phyloP scores from a whole-genome alignment of 768 basidiomycete species.

The Mycena metata region DNA sequence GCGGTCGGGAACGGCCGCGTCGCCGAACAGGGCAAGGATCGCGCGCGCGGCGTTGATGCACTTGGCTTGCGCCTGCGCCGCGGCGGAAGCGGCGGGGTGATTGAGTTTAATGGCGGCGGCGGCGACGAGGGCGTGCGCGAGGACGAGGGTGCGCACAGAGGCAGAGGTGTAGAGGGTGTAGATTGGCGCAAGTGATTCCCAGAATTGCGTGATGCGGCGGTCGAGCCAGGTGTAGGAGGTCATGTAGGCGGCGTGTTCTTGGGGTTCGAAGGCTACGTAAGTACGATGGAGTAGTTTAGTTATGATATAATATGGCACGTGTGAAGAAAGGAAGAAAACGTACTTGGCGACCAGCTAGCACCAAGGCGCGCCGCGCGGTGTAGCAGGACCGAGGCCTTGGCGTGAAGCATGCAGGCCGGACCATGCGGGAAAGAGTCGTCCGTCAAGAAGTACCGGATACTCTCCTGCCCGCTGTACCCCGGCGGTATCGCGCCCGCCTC shows the following conservation, averaged over 20 bases:
- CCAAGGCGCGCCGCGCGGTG: constrained; percentile 24
- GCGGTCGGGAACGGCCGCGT: neutral
- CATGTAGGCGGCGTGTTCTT: neutral
- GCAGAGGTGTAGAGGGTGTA: neutral
- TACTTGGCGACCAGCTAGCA: constrained; percentile 8
- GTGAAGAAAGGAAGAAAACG: neutral
- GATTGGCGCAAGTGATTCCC: constrained; percentile 19
- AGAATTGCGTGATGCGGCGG: constrained; percentile 12
- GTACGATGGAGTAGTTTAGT: neutral
- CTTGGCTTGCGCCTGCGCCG: neutral
- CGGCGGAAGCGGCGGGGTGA: neutral
- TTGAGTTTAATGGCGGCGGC: neutral
- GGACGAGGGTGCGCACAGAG: neutral
- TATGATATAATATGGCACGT: too few species aligned
- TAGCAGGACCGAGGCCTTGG: constrained; percentile 28
- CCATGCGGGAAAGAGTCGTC: neutral
- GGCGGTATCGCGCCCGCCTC: constrained; percentile 2
- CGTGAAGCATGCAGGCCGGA: constrained; percentile 15
- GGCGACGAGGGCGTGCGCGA: neutral
- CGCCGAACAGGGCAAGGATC: neutral
- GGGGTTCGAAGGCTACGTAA: neutral
- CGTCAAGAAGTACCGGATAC: constrained; percentile 22
- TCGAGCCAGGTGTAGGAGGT: constrained; percentile 9
- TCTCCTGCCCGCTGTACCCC: constrained; percentile 6
- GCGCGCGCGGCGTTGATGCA: neutral